Evolutionary conservation across 768 basidiomycete genomes (phyloP), one percentile per base, ranked within the genome.

Genomic region (Tricholoma hemisulphureum): DNA sequence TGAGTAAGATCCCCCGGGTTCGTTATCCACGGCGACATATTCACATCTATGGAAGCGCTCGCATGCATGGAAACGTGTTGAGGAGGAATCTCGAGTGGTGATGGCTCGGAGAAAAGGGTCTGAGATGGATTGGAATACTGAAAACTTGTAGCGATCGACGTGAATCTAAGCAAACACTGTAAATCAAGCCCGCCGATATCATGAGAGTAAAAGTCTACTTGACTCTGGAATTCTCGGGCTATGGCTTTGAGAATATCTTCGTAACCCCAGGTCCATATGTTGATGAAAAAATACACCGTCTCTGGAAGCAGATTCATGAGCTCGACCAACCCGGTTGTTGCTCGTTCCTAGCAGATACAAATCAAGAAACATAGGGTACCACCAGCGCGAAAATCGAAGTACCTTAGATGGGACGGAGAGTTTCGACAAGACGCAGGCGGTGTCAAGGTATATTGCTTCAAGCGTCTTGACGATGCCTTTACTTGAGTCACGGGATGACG

Each of bases 231-330:
- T 0, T 78, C 75, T 2, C 77, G 73, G 2, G 89, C 81, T 7
- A 98, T 74, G 0, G 80, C 90, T 65, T 93, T 91, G 26, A 97
- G 75, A 13, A 95, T 75, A 56, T 95, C 92, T 71, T 99, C 96
- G 68, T 97, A 98, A 1, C 96, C 96, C 88, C 91, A 95, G 0
- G 95, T 96, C 96, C 96, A 99, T 0, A 83, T 69, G 66, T 97
- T 96, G 57, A 99, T 78, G 74, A 90, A 98, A 74, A 98, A 97
- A 55, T 84, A 77, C 0, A 87, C 87, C 4, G 79, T 74, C 0
- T 75, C 59, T 0, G 93, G 88, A 56, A 88, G 89, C 3, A 85
- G 66, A 9, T 77, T 74, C 71, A 98, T 88, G 1, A 97, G 77
- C 16, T 83, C 74, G 18, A 93, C 71, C 3, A 96, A 73, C 2